Percentiles rank a stretch among this genome's conserved stretches.
Evolutionary conservation across 1,139 yeast species (phyloP).

Genomic region (Hyphopichia burtonii): DNA sequence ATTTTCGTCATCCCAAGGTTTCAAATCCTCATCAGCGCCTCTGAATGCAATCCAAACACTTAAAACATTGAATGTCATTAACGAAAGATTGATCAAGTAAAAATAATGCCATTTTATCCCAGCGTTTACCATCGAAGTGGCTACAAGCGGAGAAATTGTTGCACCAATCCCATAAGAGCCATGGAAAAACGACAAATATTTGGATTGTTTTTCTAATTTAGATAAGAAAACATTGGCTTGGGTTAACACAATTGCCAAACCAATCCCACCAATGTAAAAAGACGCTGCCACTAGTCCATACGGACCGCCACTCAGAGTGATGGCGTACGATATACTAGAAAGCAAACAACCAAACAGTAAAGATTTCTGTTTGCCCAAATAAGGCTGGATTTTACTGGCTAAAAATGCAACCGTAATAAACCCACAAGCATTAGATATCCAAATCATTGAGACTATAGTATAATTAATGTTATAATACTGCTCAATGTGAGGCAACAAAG

Average conservation of each 20-base stretch:
- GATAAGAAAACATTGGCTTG: conserved; percentile 59
- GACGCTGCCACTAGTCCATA: conserved; percentile 48
- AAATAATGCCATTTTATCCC: conserved; percentile 55
- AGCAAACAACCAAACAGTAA: conserved; percentile 33
- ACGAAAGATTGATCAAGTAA: conserved; percentile 48
- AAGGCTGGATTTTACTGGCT: conserved; percentile 38
- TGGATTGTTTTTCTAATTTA: conserved; percentile 46
- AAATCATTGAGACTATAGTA: conserved; percentile 41
- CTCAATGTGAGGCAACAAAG: conserved; percentile 45
- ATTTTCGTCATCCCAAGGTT: conserved; percentile 28
- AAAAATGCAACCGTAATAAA: conserved; percentile 42
- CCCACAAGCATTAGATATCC: conserved; percentile 47
- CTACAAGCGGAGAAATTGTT: conserved; percentile 56
- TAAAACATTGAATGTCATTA: conserved; percentile 26
- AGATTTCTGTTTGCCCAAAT: conserved; percentile 40
- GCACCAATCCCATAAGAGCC: conserved; percentile 68
- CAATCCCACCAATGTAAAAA: conserved; percentile 60
- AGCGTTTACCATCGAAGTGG: conserved; percentile 49
- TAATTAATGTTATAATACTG: conserved; percentile 33
- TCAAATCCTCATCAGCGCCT: conserved; percentile 44
- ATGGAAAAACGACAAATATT: conserved; percentile 53
- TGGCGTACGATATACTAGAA: conserved; percentile 36
- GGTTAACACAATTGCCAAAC: conserved; percentile 54
- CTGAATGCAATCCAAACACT: conserved; percentile 35
- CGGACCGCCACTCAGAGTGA: conserved; percentile 37